Conservation (phyloP, 1,139 yeast genomes). For the Trichomonascaceae sp. region DNA sequence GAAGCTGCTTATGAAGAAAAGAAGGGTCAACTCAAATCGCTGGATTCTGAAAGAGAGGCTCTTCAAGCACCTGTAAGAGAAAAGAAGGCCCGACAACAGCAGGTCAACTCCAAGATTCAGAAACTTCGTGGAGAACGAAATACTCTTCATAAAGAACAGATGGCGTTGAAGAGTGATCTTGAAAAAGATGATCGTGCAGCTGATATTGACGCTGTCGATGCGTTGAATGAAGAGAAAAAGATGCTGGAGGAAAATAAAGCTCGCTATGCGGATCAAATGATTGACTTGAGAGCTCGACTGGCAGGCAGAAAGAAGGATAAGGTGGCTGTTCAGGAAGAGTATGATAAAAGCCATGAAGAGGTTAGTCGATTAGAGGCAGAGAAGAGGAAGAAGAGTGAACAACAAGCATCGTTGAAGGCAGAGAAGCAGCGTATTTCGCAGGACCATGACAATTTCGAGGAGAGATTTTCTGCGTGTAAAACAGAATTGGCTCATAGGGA, state of each 20-base stretch:
- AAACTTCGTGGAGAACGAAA: neutral
- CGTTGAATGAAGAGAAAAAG: constrained; percentile 2
- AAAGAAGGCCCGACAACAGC: neutral
- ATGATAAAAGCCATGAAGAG: constrained; percentile 1
- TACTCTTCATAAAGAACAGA: neutral
- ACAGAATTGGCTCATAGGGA: neutral
- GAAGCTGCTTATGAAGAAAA: neutral
- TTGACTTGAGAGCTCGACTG: constrained; percentile 5
- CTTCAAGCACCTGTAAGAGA: neutral
- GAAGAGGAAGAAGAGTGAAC: constrained; percentile 17
- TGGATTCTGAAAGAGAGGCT: neutral
- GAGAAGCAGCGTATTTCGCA: constrained; percentile 3
- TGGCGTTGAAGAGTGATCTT: constrained; percentile 8
- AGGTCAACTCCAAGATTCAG: neutral
- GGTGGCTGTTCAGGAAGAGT: neutral
- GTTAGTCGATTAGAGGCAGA: neutral
- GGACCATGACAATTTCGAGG: constrained; percentile 1
- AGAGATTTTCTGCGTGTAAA: neutral
- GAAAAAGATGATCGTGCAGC: constrained; percentile 10
- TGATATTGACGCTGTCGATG: constrained; percentile 1
- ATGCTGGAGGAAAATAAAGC: constrained; percentile 4
- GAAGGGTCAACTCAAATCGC: neutral
- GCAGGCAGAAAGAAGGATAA: constrained; percentile 1
- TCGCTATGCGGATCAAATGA: constrained; percentile 4
- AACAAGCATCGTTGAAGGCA: constrained; percentile 22